Base-by-base conservation (phyloP, 1,284 basidiomycete genomes). In the Ceraceosorus bombacis region DNA sequence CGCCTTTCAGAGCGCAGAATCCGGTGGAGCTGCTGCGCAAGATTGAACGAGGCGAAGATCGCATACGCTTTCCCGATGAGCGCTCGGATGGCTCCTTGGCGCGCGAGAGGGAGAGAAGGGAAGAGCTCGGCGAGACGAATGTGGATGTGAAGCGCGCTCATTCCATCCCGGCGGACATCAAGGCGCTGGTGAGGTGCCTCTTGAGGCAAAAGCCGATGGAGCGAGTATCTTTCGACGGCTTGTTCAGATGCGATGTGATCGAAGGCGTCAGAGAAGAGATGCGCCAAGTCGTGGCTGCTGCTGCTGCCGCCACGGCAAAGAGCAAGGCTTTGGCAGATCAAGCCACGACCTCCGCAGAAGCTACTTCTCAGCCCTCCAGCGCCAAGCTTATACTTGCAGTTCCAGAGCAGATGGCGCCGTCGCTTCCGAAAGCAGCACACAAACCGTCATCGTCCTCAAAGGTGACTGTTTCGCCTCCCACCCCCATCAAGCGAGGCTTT, bases 1-100 rank as follows among this genome's bases (percentile, higher is more conserved):
- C 95, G 2, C 94, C 95, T 0, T 98, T 94, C 80, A 86, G 92
- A 13, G 94, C 95, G 0, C 85, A 86, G 76, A 98, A 97, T 75
- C 93, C 97, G 76, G 89, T 98, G 71, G 95, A 97, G 74, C 83
- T 99, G 8, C 81, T 96, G 52, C 89, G 89, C 80, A 88, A 86
- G 82, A 97, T 99, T 66, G 93, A 97, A 74, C 83, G 84, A 41
- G 88, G 88, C 36, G 81, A 83, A 60, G 83, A 84, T 63, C 72
- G 77, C 48, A 86, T 98, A 76, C 88, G 67, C 57, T 77, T 97
- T 49, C 75, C 75, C 0, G 94, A 97, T 73, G 94, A 97, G 74
- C 66, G 72, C 8, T 71, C 73, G 2, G 66, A 68, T 37, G 67
- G 68, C 49, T 66, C 64, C 4, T 60, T 74, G 6, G 67, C 70